These are phyloP conservation scores for Acer saccharum DNA, from an alignment of 345 rosid genomes.

Conservation along the genomic window DNA sequence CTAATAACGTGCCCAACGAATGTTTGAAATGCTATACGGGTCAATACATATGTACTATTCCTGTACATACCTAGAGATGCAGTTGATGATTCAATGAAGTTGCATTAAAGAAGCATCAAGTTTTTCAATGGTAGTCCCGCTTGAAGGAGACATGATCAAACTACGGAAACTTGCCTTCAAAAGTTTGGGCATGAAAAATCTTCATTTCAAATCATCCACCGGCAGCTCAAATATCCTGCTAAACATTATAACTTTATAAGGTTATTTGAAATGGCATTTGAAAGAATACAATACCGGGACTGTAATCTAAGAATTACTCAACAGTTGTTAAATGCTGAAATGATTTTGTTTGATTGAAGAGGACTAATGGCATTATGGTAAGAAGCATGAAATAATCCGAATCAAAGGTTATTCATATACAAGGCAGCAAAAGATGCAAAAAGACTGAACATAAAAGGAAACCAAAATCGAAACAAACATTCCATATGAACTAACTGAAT, in stretches of 20 bases:
- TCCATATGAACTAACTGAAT: too few species aligned
- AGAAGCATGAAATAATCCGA: too few species aligned
- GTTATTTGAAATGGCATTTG: neutral
- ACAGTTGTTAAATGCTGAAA: too few species aligned
- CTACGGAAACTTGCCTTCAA: neutral
- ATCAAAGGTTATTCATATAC: too few species aligned
- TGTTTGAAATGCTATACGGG: neutral
- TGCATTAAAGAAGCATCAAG: neutral
- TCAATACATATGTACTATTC: neutral
- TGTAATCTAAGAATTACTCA: neutral
- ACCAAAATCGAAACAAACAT: too few species aligned
- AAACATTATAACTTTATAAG: neutral
- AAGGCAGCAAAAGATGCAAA: too few species aligned
- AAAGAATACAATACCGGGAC: too few species aligned
- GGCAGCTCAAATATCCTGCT: neutral
- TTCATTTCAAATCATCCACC: neutral
- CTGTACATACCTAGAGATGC: neutral
- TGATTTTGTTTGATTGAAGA: too few species aligned
- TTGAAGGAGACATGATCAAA: neutral
- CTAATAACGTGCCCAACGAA: neutral
- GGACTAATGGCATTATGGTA: too few species aligned
- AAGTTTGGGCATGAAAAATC: neutral
- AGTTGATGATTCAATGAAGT: neutral
- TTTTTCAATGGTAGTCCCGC: neutral
- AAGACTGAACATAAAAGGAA: too few species aligned